phyloP scores from a whole-genome alignment of 2,329 filamentous ascomycete species.

The Colletotrichum trifolii region DNA sequence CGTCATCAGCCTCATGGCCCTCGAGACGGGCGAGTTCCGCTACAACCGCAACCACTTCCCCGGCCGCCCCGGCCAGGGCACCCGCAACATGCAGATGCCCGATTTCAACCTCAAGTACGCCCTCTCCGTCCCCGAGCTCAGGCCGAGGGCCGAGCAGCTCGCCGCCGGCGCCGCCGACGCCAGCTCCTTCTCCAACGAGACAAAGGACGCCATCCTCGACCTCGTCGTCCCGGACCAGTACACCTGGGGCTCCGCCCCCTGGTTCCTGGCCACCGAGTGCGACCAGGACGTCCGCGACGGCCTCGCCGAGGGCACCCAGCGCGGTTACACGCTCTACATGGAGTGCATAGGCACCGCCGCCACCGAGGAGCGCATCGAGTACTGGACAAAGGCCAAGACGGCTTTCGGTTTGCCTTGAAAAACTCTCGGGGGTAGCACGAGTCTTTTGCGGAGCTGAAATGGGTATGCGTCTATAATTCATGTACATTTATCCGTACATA shows the following conservation, averaged over 20 bases:
- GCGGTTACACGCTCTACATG: slow-evolving; percentile 59
- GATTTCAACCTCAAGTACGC: slow-evolving; percentile 60
- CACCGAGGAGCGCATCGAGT: slow-evolving; percentile 48
- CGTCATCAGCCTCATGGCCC: slow-evolving; percentile 75
- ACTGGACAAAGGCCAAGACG: slow-evolving; percentile 58
- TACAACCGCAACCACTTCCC: slow-evolving; percentile 74
- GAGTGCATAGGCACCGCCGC: slow-evolving; percentile 55
- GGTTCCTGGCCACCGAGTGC: slow-evolving; percentile 63
- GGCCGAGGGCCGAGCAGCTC: slow-evolving; percentile 44
- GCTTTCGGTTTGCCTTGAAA: slow-evolving; percentile 50
- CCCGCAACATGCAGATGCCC: slow-evolving; percentile 65
- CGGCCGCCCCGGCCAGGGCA: slow-evolving; percentile 76
- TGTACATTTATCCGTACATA: slow-evolving; percentile 8
- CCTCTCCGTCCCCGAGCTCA: slow-evolving; percentile 52
- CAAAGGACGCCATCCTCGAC: slow-evolving; percentile 54
- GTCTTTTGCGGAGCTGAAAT: background rate
- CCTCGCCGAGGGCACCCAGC: slow-evolving; percentile 52
- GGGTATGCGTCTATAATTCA: background rate
- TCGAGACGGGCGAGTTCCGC: slow-evolving; percentile 76
- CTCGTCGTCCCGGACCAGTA: slow-evolving; percentile 60
- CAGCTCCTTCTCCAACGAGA: slow-evolving; percentile 40
- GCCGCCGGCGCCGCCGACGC: slow-evolving; percentile 44
- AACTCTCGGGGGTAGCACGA: background rate
- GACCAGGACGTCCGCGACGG: slow-evolving; percentile 42
- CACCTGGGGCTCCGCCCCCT: slow-evolving; percentile 65